phyloP scores from a whole-genome alignment of 2,329 filamentous ascomycete genomes.

The Clarireedia monteithiana region DNA sequence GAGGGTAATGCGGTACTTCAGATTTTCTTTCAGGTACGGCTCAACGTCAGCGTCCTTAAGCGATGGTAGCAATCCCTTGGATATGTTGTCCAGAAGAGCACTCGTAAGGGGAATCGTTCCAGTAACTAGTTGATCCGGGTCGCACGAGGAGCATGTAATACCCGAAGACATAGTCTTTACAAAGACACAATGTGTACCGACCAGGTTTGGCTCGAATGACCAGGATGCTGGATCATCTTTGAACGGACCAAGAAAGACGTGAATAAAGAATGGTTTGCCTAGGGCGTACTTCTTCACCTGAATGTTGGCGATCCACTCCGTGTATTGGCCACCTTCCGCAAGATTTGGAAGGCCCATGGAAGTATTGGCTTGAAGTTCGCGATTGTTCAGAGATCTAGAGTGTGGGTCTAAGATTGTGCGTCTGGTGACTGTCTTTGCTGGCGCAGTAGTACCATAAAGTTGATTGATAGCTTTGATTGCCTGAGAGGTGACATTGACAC shows the following conservation, averaged over 20 bases:
- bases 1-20: slow-evolving; percentile 22
- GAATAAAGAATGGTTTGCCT: slow-evolving; percentile 54
- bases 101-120: slow-evolving; percentile 39
- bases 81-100: slow-evolving; percentile 30
- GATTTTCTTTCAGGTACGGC: slow-evolving; percentile 21
- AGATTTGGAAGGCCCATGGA: background rate
- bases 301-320: slow-evolving; percentile 63
- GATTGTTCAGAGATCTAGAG: background rate
- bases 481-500: slow-evolving; percentile 51
- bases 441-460: slow-evolving; percentile 34
- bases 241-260: slow-evolving; percentile 55
- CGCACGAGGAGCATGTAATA: slow-evolving; percentile 6
- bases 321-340: slow-evolving; percentile 13
- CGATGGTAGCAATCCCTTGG: slow-evolving; percentile 26
- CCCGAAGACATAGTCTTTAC: slow-evolving; percentile 17
- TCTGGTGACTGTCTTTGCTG: background rate
- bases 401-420: background rate
- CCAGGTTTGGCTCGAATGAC: slow-evolving; percentile 24
- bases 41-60: slow-evolving; percentile 19
- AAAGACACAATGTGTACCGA: slow-evolving; percentile 31
- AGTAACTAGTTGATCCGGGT: slow-evolving; percentile 28
- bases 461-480: slow-evolving; percentile 52
- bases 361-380: slow-evolving; percentile 1
- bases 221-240: slow-evolving; percentile 18
- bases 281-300: slow-evolving; percentile 52